A percentile compares a stretch with the other conserved stretches of the same genome.
phyloP scores from a whole-genome alignment of 306 rosid species.

The Clitoria ternatea region DNA sequence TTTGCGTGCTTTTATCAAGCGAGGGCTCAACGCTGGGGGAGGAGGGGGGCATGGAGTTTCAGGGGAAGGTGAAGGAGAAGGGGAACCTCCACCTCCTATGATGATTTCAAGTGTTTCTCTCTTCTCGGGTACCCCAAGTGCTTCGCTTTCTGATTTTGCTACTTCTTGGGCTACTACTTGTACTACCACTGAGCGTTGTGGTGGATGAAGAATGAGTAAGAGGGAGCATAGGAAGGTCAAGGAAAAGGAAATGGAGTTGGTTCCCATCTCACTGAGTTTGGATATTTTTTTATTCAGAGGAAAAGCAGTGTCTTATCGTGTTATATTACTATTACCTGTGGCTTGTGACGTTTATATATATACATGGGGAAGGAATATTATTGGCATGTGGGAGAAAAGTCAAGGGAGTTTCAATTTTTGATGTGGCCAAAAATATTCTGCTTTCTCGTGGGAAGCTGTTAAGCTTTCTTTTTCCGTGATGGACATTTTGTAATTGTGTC shows the following conservation, averaged over 20 bases:
- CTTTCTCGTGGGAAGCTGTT: conserved; percentile 2
- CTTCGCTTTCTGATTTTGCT: conserved; percentile 24
- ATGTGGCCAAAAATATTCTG: neutral
- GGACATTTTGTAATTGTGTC: neutral
- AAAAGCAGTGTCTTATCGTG: too few relatives aligned
- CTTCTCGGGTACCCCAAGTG: neutral
- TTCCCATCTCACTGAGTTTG: conserved; percentile 34
- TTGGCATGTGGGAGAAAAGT: neutral
- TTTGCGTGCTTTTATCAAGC: conserved; percentile 1
- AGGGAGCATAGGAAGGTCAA: conserved; percentile 12
- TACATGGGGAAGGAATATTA: neutral
- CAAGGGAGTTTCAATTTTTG: conserved; percentile 5
- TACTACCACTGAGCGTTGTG: too few relatives aligned
- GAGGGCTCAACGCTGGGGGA: neutral
- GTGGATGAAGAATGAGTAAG: neutral
- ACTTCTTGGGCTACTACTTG: neutral
- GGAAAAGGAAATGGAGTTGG: conserved; percentile 19
- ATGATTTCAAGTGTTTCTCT: conserved; percentile 38
- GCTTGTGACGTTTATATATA: too few relatives aligned
- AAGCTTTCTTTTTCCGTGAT: conserved; percentile 21
- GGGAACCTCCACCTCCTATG: conserved; percentile 30
- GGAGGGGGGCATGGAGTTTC: neutral
- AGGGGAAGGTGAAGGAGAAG: conserved; percentile 38
- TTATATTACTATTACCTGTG: too few relatives aligned
- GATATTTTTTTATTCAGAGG: too few relatives aligned